phyloP scores from a whole-genome alignment of 2,329 filamentous ascomycete species.

The Herpotrichia juniperi region DNA sequence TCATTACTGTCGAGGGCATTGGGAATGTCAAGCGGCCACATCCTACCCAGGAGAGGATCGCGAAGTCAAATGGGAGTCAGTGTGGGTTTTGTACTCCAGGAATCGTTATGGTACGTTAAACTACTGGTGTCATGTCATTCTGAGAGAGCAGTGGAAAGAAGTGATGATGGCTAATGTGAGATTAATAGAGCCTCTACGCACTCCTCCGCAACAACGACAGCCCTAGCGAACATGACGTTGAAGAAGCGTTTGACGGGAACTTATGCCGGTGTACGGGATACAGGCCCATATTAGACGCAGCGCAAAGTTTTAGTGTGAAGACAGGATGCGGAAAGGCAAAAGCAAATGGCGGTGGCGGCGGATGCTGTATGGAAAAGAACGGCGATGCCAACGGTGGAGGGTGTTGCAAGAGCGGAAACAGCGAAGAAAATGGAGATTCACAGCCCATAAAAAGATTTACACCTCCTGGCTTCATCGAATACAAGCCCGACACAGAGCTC shows the following conservation, averaged over 20 bases:
- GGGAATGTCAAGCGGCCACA: constrained; percentile 87
- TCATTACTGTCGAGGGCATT: constrained; percentile 96
- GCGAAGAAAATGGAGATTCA: constrained; percentile 44
- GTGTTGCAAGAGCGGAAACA: constrained; percentile 48
- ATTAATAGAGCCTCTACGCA: constrained; percentile 79
- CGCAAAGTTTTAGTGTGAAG: constrained; percentile 79
- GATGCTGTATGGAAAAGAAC: constrained; percentile 73
- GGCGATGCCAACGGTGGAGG: constrained; percentile 50
- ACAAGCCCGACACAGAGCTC: constrained; percentile 90
- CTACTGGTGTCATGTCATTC: neutral
- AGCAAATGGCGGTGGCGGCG: constrained; percentile 61
- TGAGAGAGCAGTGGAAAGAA: too few relatives aligned
- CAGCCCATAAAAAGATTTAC: constrained; percentile 70
- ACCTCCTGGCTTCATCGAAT: constrained; percentile 89
- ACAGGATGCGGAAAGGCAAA: constrained; percentile 62
- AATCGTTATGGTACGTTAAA: constrained; percentile 77
- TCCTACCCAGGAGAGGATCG: constrained; percentile 87
- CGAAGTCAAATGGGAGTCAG: constrained; percentile 89
- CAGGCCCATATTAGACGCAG: constrained; percentile 89
- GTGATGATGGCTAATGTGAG: neutral
- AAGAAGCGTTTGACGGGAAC: constrained; percentile 97
- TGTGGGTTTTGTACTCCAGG: constrained; percentile 96
- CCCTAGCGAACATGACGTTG: constrained; percentile 81
- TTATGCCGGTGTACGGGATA: constrained; percentile 96
- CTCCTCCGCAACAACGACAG: constrained; percentile 81